A percentile compares a stretch with the other conserved stretches of the same genome.
phyloP scores from a whole-genome alignment of 768 basidiomycete species.

The Leccinum fibrillosum region DNA sequence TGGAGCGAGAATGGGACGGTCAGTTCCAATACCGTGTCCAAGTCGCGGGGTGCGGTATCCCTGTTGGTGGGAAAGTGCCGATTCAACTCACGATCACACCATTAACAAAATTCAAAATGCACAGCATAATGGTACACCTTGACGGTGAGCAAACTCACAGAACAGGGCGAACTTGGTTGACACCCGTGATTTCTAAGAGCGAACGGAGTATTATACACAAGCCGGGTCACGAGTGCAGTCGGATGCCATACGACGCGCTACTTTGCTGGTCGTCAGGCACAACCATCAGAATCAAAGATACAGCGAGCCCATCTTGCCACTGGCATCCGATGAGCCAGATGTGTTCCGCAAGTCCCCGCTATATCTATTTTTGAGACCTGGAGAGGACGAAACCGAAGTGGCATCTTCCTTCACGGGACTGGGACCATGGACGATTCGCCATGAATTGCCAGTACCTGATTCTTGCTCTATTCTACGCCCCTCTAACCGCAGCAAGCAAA shows the following conservation, averaged over 20 bases:
- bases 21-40: conserved; percentile 81
- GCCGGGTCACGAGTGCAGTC: conserved; percentile 65
- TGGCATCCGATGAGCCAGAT: conserved; percentile 64
- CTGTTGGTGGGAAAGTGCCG: conserved; percentile 80
- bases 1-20: conserved; percentile 89
- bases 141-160: conserved; percentile 62
- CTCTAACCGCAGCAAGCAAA: conserved; percentile 57
- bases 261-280: conserved; percentile 61
- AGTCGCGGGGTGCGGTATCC: conserved; percentile 70
- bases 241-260: conserved; percentile 58
- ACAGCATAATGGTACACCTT: conserved; percentile 65
- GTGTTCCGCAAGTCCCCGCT: conserved; percentile 69
- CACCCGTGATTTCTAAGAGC: conserved; percentile 47
- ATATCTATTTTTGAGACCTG: conserved; percentile 43
- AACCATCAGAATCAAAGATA: conserved; percentile 39
- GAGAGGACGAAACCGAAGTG: conserved; percentile 52
- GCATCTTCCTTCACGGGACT: conserved; percentile 65
- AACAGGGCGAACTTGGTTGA: not conserved
- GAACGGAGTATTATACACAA: conserved; percentile 74
- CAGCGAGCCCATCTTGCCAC: conserved; percentile 69
- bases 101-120: conserved; percentile 76
- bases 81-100: conserved; percentile 81
- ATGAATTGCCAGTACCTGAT: conserved; percentile 63
- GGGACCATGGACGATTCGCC: conserved; percentile 85
- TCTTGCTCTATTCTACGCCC: conserved; percentile 63